Base-by-base conservation (phyloP, 768 basidiomycete genomes). In the Fistulinella prunicolor region DNA sequence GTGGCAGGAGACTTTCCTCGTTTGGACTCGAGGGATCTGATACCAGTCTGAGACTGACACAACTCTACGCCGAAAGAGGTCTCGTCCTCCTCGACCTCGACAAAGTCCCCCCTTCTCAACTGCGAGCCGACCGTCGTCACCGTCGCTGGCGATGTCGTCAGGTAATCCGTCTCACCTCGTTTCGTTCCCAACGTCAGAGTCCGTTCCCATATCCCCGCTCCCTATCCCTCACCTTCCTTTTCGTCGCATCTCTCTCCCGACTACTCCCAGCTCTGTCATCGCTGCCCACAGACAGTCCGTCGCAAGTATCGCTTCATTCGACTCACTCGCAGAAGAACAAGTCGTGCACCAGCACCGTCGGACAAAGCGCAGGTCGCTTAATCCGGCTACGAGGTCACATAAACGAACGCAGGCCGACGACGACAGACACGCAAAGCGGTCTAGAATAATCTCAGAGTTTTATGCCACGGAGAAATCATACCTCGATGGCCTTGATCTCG, bases 381-480 rank as follows among this genome's bases (percentile, higher is more conserved):
- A 66, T 26, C 60, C 50, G 6, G 32, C 46, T 9, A 40, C 55
- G 24, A 51, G 53, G 26, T 28, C 61, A 12, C 59, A 58, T 20
- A 71, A 55, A 43, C 55, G 66, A 17, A 73, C 68, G 49, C 74
- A 74, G 12, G 56, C 69, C 1, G 73, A 82, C 57, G 75, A 80
- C 41, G 73, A 75, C 39, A 69, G 68, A 40, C 72, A 77, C 38
- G 67, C 68, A 34, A 92, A 85, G 62, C 72, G 85, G 41, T 68
- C 76, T 38, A 88, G 81, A 64, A 75, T 93, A 30, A 74, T 91
- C n/a, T 74, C 80, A 37, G 91, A 94, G 62, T 85, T 94, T 54
- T 83, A 81, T 55, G 81, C 86, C 47, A 92, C 90, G 0, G 91
- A 94, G 69, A 80, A 75, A 57, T 78, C 82, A 0, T 94, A 94